Conservation (phyloP, 805 yeast species). For the Yamadazyma endophytica region DNA sequence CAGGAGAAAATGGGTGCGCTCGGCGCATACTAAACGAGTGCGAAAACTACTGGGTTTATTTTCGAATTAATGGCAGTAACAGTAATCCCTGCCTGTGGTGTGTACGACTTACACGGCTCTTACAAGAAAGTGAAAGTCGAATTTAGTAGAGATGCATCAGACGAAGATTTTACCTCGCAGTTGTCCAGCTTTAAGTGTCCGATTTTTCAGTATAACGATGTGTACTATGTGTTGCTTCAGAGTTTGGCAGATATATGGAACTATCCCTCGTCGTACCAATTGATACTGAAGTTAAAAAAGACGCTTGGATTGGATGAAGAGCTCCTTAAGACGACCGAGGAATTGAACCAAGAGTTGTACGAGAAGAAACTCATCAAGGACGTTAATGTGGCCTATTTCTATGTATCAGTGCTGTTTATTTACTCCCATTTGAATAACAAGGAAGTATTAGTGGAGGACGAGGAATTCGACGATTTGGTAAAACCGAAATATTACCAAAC, state of each 20-base stretch:
- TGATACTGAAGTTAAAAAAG: conserved; percentile 25
- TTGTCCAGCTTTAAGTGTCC: conserved; percentile 11
- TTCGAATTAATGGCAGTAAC: conserved; percentile 3
- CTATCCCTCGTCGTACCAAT: conserved; percentile 40
- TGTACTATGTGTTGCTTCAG: conserved; percentile 22
- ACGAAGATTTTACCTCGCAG: background rate
- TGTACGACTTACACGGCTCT: too few relatives aligned
- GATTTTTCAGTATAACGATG: conserved; percentile 11
- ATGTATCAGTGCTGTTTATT: conserved; percentile 16
- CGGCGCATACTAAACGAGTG: background rate
- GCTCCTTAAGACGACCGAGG: conserved; percentile 14
- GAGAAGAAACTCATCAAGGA: conserved; percentile 19
- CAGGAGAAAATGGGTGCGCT: background rate
- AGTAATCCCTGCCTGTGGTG: too few relatives aligned
- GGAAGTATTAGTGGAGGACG: background rate
- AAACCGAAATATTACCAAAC: too few relatives aligned
- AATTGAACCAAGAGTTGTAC: conserved; percentile 20
- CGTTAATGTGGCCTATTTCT: conserved; percentile 15
- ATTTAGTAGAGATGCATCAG: conserved; percentile 3
- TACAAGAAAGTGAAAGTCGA: conserved; percentile 3
- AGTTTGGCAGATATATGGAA: conserved; percentile 32
- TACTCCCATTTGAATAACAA: conserved; percentile 1
- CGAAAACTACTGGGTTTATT: background rate
- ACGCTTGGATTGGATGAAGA: conserved; percentile 13
- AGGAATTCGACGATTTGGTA: too few relatives aligned